A percentile compares a stretch with the other conserved stretches of the same genome.
Conservation (phyloP, 345 rosid genomes). For the Brassica rapa region DNA sequence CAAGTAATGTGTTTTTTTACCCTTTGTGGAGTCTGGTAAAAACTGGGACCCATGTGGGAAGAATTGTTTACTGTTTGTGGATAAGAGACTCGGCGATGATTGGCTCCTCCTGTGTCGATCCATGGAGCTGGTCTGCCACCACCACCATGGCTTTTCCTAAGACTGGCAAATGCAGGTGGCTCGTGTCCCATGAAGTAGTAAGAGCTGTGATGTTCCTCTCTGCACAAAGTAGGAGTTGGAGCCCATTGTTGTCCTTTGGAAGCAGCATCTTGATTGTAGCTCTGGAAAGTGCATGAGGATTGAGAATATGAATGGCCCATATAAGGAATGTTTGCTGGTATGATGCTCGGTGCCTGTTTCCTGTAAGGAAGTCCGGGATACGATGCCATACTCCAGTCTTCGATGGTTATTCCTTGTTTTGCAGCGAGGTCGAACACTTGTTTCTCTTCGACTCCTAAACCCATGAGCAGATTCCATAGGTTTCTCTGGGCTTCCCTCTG, state of each 20-base stretch:
- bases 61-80: constrained; percentile 47
- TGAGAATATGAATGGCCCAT: constrained; percentile 52
- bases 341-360: constrained; percentile 47
- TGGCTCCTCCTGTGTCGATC: constrained; percentile 41
- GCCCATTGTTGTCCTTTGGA: constrained; percentile 49
- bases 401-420: constrained; percentile 77
- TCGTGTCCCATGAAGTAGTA: constrained; percentile 60
- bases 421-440: constrained; percentile 70
- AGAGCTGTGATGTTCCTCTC: constrained; percentile 72
- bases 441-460: constrained; percentile 78
- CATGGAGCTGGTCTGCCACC: constrained; percentile 43
- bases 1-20: constrained; percentile 34
- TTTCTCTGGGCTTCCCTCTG: constrained; percentile 83
- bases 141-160: constrained; percentile 52
- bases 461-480: constrained; percentile 79
- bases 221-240: constrained; percentile 52
- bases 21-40: constrained; percentile 47
- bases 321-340: constrained; percentile 45
- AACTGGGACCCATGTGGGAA: constrained; percentile 43
- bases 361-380: constrained; percentile 50
- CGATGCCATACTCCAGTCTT: constrained; percentile 62
- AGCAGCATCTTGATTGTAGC: constrained; percentile 48
- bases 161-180: constrained; percentile 44
- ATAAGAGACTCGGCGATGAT: constrained; percentile 54
- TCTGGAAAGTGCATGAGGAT: constrained; percentile 60